Evolutionary conservation across 805 yeast genomes (phyloP), one percentile per base, ranked within the genome.

Genomic region (Saturnispora gosingensis): DNA sequence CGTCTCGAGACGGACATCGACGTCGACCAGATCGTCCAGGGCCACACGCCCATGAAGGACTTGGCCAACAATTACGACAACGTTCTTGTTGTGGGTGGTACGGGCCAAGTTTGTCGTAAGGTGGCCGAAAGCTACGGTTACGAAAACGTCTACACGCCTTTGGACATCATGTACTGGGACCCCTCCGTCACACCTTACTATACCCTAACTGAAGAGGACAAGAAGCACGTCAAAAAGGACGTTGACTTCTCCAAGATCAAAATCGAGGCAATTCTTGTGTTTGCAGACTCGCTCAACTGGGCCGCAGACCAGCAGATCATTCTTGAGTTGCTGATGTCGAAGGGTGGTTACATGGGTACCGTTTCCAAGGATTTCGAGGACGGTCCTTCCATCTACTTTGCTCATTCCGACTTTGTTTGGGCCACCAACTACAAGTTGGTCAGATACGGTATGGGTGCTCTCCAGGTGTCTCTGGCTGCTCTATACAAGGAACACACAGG

Each of bases 381-480:
- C 56, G 90, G 90, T 38, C 93, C 95, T 34, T 80, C 81, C 46
- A 78, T 88, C 52, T 86, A 85, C 68, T 88, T 88, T 73, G 95
- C 95, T 42, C 95, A 88, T 66, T 85, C 91, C 20, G 97, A 88
- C 69, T 85, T 88, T 61, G 87, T 88, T 51, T 88, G 96, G 96
- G 91, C 96, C 11, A 86, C 96, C 3, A 85, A 88, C 67, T 88
- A 85, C 64, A 80, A 79, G 59, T 72, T 85, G 55, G 80, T 88
- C 16, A 75, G 97, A 64, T 87, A 88, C 64, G 96, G 96, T 55
- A 89, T 88, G 95, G 97, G 97, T 54, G 96, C 97, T 3, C 73
- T 88, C 57, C 96, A 88, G 67, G 89, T 86, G 39, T 84, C 95
- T 20, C 81, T 88, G 61, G 89, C 90, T 51, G 93, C 95, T 0